Percentiles rank a stretch among this genome's conserved stretches.
Conservation (phyloP, 2,329 filamentous ascomycete species). For the Cadophora malorum region DNA sequence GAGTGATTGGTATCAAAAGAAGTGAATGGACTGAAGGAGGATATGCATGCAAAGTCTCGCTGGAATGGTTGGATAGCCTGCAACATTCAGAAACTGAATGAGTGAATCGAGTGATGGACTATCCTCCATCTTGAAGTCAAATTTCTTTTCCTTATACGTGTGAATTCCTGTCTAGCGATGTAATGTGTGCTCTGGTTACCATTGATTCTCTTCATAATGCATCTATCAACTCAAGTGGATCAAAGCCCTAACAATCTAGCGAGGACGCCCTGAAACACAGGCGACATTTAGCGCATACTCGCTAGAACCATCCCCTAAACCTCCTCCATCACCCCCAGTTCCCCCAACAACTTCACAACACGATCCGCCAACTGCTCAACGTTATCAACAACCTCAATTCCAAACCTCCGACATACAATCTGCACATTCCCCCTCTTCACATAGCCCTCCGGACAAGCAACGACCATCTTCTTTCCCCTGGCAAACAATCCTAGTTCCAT, state of each 20-base stretch:
- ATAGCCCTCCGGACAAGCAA: slow-evolving; percentile 56
- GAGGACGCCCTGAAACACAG: neutral
- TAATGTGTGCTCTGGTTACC: too few species aligned
- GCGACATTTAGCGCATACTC: neutral
- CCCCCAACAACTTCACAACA: slow-evolving; percentile 40
- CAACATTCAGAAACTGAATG: too few species aligned
- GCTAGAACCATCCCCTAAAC: neutral
- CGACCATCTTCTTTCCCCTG: slow-evolving; percentile 56
- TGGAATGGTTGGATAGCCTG: too few species aligned
- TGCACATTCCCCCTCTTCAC: slow-evolving; percentile 67
- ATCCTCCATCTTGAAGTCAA: too few species aligned
- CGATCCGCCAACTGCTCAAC: slow-evolving; percentile 50
- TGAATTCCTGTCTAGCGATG: too few species aligned
- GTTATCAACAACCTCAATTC: slow-evolving; percentile 52
- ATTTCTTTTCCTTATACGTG: too few species aligned
- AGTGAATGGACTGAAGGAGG: too few species aligned
- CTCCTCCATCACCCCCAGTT: slow-evolving; percentile 5
- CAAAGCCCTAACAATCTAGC: too few species aligned
- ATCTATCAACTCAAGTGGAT: too few species aligned
- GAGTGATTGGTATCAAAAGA: slow-evolving; percentile 18
- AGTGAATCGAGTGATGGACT: too few species aligned
- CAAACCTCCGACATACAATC: slow-evolving; percentile 58
- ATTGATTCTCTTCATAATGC: too few species aligned
- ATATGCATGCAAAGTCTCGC: too few species aligned
- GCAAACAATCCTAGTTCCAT: slow-evolving; percentile 65